phyloP scores from a whole-genome alignment of 2,329 filamentous ascomycete species.

The Chalaropsis thielavioides region DNA sequence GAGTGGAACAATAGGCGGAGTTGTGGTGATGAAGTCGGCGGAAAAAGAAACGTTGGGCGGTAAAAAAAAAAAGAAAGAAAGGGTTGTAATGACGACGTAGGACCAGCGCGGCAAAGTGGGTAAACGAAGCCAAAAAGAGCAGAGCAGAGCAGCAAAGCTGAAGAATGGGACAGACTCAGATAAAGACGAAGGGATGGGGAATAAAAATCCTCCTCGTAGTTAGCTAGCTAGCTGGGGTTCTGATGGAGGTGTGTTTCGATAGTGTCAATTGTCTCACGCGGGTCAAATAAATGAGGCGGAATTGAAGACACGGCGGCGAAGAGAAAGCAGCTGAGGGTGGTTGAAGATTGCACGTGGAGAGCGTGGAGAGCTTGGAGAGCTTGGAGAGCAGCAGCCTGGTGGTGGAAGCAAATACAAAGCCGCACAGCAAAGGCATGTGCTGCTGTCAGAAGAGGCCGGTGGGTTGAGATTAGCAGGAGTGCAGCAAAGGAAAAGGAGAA shows the following conservation, averaged over 20 bases:
- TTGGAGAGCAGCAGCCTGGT: too few relatives aligned
- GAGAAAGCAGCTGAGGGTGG: background rate
- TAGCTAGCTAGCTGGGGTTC: background rate
- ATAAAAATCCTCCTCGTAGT: background rate
- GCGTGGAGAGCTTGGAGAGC: too few relatives aligned
- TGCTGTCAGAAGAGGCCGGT: background rate
- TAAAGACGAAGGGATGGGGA: background rate
- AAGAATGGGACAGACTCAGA: slow-evolving; percentile 3
- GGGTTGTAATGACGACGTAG: background rate
- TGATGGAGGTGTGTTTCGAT: background rate
- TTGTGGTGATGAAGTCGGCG: background rate
- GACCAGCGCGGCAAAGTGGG: background rate
- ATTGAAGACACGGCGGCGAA: background rate
- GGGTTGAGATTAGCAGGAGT: background rate
- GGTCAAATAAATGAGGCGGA: background rate
- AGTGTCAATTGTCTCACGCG: slow-evolving; percentile 1
- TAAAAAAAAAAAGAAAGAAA: background rate
- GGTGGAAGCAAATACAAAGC: background rate
- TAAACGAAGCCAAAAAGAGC: background rate
- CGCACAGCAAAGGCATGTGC: background rate
- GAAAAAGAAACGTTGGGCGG: slow-evolving; percentile 2
- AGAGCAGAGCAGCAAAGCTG: background rate
- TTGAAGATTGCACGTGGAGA: background rate
- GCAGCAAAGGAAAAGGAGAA: too few relatives aligned
- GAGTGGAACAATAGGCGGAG: background rate